Evolutionary conservation across 2,329 filamentous ascomycete genomes (phyloP).

Genomic region (Samsoniella hepiali): DNA sequence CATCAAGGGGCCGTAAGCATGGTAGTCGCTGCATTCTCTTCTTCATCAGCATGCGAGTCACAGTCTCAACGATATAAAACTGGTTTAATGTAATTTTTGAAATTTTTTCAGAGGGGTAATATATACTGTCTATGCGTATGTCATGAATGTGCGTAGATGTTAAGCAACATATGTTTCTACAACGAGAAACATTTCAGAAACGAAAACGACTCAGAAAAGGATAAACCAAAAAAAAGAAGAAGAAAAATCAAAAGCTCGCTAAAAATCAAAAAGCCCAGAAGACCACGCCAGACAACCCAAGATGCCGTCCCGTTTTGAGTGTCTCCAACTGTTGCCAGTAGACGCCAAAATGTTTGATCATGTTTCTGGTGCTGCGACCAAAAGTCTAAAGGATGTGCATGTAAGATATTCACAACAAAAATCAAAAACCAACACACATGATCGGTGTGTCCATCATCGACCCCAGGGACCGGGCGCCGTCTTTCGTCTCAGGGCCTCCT

Average conservation of each 20-base stretch:
- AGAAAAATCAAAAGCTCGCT: conserved; percentile 8
- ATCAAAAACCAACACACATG: neutral
- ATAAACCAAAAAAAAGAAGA: neutral
- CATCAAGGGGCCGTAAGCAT: too few species aligned
- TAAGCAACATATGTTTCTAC: neutral
- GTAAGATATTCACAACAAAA: too few species aligned
- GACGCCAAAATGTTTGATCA: neutral
- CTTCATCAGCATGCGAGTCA: neutral
- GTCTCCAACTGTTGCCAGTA: neutral
- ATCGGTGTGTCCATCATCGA: conserved; percentile 20
- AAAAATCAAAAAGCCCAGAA: neutral
- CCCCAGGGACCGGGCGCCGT: conserved; percentile 35
- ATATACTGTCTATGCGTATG: conserved; percentile 16
- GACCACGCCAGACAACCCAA: neutral
- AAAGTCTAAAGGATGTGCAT: neutral
- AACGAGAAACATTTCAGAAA: neutral
- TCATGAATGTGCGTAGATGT: neutral
- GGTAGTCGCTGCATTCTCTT: too few species aligned
- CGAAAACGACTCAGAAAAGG: neutral
- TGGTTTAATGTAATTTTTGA: neutral
- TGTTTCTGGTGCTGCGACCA: neutral
- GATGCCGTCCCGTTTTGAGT: neutral
- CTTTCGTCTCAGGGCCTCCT: conserved; percentile 50
- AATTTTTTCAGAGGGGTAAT: conserved; percentile 6
- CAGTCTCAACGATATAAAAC: neutral